Evolutionary conservation across 192 early-diverging fungal species (phyloP), one percentile per base, ranked within the genome.

Genomic region (Backusella tarrabulga): DNA sequence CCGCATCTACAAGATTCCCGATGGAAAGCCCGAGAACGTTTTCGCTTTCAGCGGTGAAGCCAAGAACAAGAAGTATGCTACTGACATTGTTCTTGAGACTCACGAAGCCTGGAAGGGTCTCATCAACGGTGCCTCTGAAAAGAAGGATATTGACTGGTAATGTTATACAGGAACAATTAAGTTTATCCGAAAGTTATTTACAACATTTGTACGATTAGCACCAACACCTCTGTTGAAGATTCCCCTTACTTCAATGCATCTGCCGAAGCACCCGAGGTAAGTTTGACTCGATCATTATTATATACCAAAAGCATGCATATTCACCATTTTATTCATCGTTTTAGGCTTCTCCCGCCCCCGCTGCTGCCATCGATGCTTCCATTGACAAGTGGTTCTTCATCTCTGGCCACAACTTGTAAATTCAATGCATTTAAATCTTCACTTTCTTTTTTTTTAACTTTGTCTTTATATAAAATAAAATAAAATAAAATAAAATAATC

Each of bases 301-400:
- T 40, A 73, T 52, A 75, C n/a, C 34, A n/a, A 71, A 23, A 78
- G 34, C 70, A 8, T 67, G 14, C 21, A 41, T 71, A 66, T 36
- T 74, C 26, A 40, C 21, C 9, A 54, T 77, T 73, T 68, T 77
- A 75, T 79, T 75, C 77, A 35, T 42, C 12, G 26, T 38, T 44
- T 17, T 34, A 88, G 80, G 84, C 73, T 36, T 32, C 68, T n/a
- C n/a, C 42, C 29, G 89, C 78, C 79, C 87, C 76, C 72, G 77
- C 81, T 78, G 90, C 86, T 40, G 87, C 93, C 56, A 92, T 96
- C 83, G 94, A 96, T 76, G 85, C 93, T 35, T 95, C 94, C 66
- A 90, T 99, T 79, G 95, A 96, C 92, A 99, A 99, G 92, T 99
- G 97, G 97, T 99, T 97, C 91, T 99, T 94, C 89, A 93, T 99